These are phyloP conservation scores for Euphorbia schlechtendalii DNA, from an alignment of 441 rosid species.

Conservation along the genomic window DNA sequence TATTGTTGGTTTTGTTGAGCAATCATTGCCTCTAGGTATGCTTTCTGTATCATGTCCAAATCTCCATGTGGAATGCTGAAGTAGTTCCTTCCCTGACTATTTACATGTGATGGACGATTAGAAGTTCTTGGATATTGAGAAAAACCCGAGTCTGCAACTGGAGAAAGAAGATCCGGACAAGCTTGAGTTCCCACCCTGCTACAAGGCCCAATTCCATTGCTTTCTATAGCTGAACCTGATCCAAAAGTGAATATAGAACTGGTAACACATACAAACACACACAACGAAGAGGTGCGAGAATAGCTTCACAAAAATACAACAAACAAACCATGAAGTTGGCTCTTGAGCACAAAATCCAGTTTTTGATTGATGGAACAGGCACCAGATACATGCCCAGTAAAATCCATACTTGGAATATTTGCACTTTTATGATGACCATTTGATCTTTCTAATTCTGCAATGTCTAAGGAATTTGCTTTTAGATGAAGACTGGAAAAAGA, in stretches of 20 bases:
- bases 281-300: background rate
- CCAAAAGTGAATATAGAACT: constrained; percentile 20
- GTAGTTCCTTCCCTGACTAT: constrained; percentile 40
- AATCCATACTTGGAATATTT: constrained; percentile 38
- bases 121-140: constrained; percentile 46
- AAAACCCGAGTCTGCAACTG: constrained; percentile 43
- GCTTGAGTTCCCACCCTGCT: constrained; percentile 41
- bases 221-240: constrained; percentile 42
- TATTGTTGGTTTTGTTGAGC: constrained; percentile 68
- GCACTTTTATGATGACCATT: constrained; percentile 36
- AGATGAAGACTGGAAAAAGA: constrained; percentile 68
- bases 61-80: constrained; percentile 42
- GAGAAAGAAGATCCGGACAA: constrained; percentile 28
- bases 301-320: constrained; percentile 14
- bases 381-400: constrained; percentile 31
- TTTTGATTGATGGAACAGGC: constrained; percentile 44
- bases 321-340: constrained; percentile 45
- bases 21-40: constrained; percentile 58
- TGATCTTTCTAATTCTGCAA: constrained; percentile 46
- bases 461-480: constrained; percentile 39
- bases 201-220: constrained; percentile 36
- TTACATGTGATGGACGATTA: constrained; percentile 27
- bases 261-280: background rate
- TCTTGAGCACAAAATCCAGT: constrained; percentile 36
- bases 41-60: constrained; percentile 42